Evolutionary conservation across 2,329 filamentous ascomycete species (phyloP).

Genomic region (Fusarium graminum): DNA sequence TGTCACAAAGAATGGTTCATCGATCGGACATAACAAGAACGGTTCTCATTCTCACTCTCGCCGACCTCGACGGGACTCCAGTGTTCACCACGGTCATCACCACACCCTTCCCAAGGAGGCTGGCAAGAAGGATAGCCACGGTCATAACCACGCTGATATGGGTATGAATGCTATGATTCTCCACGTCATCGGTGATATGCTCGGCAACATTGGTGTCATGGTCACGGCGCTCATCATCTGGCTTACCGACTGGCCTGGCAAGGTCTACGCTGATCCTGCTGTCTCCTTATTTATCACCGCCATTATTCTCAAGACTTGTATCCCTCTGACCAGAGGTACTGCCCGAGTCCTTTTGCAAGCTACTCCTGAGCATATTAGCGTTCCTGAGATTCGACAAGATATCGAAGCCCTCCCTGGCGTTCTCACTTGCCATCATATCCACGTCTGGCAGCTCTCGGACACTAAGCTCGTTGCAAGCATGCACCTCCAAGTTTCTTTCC

Average conservation of each 20-base stretch:
- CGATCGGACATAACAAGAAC: slow-evolving; percentile 42
- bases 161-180: slow-evolving; percentile 92
- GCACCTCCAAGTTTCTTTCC: slow-evolving; percentile 92
- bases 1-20: slow-evolving; percentile 51
- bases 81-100: slow-evolving; percentile 78
- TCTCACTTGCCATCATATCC: slow-evolving; percentile 91
- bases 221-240: slow-evolving; percentile 88
- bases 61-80: slow-evolving; percentile 61
- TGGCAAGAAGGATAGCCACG: slow-evolving; percentile 72
- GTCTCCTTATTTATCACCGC: slow-evolving; percentile 95
- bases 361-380: slow-evolving; percentile 87
- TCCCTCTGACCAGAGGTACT: slow-evolving; percentile 83
- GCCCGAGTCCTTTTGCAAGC: slow-evolving; percentile 93
- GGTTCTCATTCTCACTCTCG: slow-evolving; percentile 45
- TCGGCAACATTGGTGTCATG: slow-evolving; percentile 90
- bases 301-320: slow-evolving; percentile 78
- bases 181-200: slow-evolving; percentile 83
- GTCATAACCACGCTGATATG: slow-evolving; percentile 87
- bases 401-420: slow-evolving; percentile 88
- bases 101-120: slow-evolving; percentile 80
- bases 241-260: slow-evolving; percentile 84
- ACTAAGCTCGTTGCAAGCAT: slow-evolving; percentile 94
- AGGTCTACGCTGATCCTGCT: slow-evolving; percentile 88
- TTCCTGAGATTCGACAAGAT: slow-evolving; percentile 92
- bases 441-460: slow-evolving; percentile 97